Conservation (phyloP, 2,329 filamentous ascomycete genomes). For the Boeremia lycopersici region DNA sequence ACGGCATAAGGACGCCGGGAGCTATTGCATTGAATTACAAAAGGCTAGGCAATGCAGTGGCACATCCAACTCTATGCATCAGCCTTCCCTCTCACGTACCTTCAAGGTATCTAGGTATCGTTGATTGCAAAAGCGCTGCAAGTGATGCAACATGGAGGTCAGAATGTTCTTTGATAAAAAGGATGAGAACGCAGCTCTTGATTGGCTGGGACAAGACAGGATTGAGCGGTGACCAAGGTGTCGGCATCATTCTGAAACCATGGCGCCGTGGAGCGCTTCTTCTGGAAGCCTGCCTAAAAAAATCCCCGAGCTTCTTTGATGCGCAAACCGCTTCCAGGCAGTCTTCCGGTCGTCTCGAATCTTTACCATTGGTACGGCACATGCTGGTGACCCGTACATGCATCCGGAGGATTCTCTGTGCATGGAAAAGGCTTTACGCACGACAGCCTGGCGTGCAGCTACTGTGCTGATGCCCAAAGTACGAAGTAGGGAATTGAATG, state of each 20-base stretch:
- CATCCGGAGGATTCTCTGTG: not conserved
- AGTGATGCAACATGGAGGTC: not conserved
- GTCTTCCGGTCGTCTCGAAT: not conserved
- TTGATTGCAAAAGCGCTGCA: not conserved
- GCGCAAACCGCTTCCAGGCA: not conserved
- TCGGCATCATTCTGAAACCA: conserved; percentile 23
- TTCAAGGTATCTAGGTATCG: too few species aligned
- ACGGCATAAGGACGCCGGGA: too few species aligned
- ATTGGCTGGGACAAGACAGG: not conserved
- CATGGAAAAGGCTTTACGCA: not conserved
- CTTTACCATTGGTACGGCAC: not conserved
- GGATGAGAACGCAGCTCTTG: not conserved
- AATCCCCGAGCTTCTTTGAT: conserved; percentile 14
- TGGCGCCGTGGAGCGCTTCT: conserved; percentile 16
- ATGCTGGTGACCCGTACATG: not conserved
- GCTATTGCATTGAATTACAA: too few species aligned
- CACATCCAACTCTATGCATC: too few species aligned
- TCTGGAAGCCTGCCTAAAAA: conserved; percentile 21
- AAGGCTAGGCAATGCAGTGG: too few species aligned
- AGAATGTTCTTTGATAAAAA: not conserved
- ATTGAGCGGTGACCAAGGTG: conserved; percentile 6
- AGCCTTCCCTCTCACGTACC: too few species aligned
- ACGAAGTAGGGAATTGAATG: not conserved
- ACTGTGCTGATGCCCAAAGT: conserved; percentile 4
- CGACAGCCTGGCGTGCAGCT: conserved; percentile 9